Base-by-base conservation (phyloP, 2,329 filamentous ascomycete genomes). In the Aspergillus pseudonomiae region DNA sequence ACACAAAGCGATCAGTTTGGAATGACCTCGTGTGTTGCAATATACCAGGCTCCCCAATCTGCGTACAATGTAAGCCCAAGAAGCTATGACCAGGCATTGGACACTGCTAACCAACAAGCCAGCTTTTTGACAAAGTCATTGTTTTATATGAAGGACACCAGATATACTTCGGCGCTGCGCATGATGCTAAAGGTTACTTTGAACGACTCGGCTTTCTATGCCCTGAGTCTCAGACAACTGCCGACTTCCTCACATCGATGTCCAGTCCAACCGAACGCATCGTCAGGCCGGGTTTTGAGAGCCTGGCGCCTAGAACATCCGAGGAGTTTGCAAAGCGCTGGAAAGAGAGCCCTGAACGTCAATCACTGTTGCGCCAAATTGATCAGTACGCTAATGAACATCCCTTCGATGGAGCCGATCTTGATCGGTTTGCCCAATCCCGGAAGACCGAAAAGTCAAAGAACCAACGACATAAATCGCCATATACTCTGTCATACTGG, bases 401-500 rank as follows among this genome's bases (percentile, higher is more conserved):
- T 21, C 60, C 60, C 19, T 60, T 63, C 19, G 24, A 58, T 19
- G 28, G 7, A 12, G 30, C 14, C 14, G 43, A 57, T 16, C 36
- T 60, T 14, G 64, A 73, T 12, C 63, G 67, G 6, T 80, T 79
- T 58, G 67, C 70, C 60, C 61, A 72, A 21, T 77, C 79, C n/a
- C 69, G 76, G 28, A 66, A 65, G 59, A 67, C 75, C 9, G 72
- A 78, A 58, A 74, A 77, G 63, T 71, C 79, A 12, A 78, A 75
- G 61, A 45, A 65, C n/a, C 74, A 77, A 65, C 88, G 91, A 4
- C 74, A 83, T 54, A 86, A 87, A 74, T 95, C 91, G 0, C 92
- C 93, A 0, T 96, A 89, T 76, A 96, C 92, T 1, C 81, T 96
- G 26, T 94, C 91, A 0, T 92, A 89, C 69, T 55, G 63, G 6